Conservation (phyloP, 2,329 filamentous ascomycete genomes). For the Microdochium paspali region DNA sequence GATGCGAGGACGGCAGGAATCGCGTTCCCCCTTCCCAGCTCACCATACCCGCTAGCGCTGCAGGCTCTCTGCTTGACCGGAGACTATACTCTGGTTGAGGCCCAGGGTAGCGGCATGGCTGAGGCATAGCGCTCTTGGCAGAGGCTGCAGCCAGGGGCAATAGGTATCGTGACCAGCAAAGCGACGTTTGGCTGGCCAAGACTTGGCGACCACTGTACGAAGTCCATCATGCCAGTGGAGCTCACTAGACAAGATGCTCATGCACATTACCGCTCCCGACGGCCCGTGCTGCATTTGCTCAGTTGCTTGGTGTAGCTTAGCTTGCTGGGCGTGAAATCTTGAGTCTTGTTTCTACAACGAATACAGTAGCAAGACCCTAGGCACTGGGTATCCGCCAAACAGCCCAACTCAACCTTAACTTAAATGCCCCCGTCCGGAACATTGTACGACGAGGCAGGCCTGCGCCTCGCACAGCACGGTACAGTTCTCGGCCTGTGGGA, state of each 20-base stretch:
- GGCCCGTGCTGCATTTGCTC: neutral
- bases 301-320: neutral
- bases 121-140: neutral
- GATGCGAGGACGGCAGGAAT: neutral
- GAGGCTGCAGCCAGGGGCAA: neutral
- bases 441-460: no score
- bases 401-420: no score
- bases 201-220: neutral
- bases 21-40: neutral
- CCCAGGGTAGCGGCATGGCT: neutral
- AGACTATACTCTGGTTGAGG: neutral
- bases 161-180: no score
- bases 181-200: neutral
- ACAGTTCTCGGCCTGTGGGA: no score
- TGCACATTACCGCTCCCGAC: neutral
- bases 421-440: no score
- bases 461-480: no score
- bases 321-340: no score
- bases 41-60: neutral
- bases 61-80: neutral
- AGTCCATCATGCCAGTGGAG: neutral
- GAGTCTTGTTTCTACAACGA: no score
- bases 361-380: no score
- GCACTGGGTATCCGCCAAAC: no score
- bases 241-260: neutral